A percentile compares a stretch with the other conserved stretches of the same genome.
Evolutionary conservation across 2,329 filamentous ascomycete species (phyloP).

Genomic region (Phaeosphaeriaceae sp.): DNA sequence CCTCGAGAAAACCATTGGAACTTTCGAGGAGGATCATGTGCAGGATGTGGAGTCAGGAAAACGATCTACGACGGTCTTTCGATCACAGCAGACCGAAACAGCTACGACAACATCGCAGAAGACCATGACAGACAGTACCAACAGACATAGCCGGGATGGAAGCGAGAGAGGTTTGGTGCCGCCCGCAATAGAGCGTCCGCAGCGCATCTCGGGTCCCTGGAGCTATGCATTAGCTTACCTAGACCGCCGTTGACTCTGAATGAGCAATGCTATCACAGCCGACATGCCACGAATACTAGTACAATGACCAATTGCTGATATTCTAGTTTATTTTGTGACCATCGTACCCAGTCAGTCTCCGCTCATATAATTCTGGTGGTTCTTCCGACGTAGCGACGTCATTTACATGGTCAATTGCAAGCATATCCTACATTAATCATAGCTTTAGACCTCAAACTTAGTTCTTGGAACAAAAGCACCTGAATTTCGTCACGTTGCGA

Average conservation of each 20-base stretch:
- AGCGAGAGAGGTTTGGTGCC: constrained; percentile 14
- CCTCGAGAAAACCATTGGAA: constrained; percentile 1
- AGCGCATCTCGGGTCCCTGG: constrained; percentile 18
- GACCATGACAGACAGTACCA: constrained; percentile 3
- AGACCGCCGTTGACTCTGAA: constrained; percentile 5
- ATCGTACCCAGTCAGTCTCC: background rate
- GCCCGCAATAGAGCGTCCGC: constrained; percentile 6
- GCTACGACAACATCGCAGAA: constrained; percentile 3
- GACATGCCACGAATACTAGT: background rate
- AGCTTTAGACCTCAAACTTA: no score
- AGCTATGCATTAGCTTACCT: constrained; percentile 17
- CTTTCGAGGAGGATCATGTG: background rate
- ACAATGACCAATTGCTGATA: background rate
- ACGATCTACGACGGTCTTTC: constrained; percentile 6
- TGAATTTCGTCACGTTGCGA: no score
- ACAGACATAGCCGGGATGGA: constrained; percentile 8
- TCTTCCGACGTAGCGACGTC: no score
- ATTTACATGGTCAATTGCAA: no score
- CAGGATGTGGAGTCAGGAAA: constrained; percentile 2
- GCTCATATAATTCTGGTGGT: no score
- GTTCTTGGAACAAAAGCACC: no score
- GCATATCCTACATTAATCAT: no score
- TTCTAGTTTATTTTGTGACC: background rate
- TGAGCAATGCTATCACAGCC: background rate
- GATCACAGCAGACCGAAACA: background rate